phyloP scores from a whole-genome alignment of 164 flowering plant genomes.

The Liquidambar formosana region DNA sequence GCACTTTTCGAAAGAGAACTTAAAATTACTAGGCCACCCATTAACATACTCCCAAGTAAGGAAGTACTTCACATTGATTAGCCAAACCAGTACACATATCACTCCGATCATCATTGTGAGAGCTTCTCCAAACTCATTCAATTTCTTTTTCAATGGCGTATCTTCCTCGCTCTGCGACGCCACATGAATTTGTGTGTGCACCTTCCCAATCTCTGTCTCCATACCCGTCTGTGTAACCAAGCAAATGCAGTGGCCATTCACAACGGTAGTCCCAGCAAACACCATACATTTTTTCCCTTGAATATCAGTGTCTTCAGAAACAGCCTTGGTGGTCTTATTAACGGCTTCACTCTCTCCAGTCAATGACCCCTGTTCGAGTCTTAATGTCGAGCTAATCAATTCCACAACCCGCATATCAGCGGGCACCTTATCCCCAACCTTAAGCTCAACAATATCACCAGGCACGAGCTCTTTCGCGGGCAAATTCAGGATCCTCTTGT shows the following conservation, averaged over 20 bases:
- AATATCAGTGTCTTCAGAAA: slow-evolving; percentile 45
- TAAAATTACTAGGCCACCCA: slow-evolving; percentile 58
- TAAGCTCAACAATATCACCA: slow-evolving; percentile 54
- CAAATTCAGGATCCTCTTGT: slow-evolving; percentile 25
- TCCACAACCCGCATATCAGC: slow-evolving; percentile 54
- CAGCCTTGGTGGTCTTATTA: slow-evolving; percentile 40
- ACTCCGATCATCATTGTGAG: slow-evolving; percentile 50
- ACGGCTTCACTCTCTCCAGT: slow-evolving; percentile 68
- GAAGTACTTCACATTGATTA: slow-evolving; percentile 58
- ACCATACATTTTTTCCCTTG: slow-evolving; percentile 58
- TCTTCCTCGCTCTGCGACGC: slow-evolving; percentile 53
- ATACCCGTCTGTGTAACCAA: slow-evolving; percentile 47
- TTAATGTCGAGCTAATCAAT: slow-evolving; percentile 50
- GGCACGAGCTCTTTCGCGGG: slow-evolving; percentile 58
- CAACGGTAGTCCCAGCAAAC: slow-evolving; percentile 62
- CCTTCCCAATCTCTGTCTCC: slow-evolving; percentile 53
- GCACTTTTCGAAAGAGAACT: slow-evolving; percentile 63
- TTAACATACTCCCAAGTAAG: slow-evolving; percentile 56
- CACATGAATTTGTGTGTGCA: slow-evolving; percentile 53
- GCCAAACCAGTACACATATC: slow-evolving; percentile 54
- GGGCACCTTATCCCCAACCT: slow-evolving; percentile 57
- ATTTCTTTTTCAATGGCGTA: slow-evolving; percentile 57
- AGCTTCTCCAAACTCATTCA: slow-evolving; percentile 56
- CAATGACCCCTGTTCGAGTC: slow-evolving; percentile 60
- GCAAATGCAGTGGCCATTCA: slow-evolving; percentile 50